Conservation (phyloP, 805 yeast genomes). For the Wickerhamiella slavikovae region DNA sequence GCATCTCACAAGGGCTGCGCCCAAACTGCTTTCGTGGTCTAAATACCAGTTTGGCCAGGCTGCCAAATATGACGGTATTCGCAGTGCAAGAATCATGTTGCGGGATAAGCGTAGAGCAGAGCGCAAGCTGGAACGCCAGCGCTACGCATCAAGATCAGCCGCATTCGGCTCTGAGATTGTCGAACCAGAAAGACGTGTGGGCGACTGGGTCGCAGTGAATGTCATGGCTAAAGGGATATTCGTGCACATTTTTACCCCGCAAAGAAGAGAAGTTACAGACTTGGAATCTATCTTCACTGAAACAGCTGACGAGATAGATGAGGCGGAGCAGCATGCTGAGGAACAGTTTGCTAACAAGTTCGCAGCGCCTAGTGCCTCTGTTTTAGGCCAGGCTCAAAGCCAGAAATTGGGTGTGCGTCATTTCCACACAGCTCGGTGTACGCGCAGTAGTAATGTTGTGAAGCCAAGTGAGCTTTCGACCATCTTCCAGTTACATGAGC, state of each 20-base stretch:
- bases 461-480: too few species aligned
- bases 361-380: not conserved
- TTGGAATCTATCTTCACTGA: conserved; percentile 36
- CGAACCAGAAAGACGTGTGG: conserved; percentile 15
- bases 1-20: conserved; percentile 55
- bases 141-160: not conserved
- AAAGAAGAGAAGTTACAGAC: conserved; percentile 45
- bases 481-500: too few species aligned
- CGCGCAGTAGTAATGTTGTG: too few species aligned
- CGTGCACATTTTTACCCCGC: conserved; percentile 53
- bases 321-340: conserved; percentile 3
- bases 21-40: conserved; percentile 32
- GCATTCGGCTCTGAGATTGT: not conserved
- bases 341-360: not conserved
- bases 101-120: too few species aligned
- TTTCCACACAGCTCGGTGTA: conserved; percentile 1
- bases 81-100: conserved; percentile 10
- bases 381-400: not conserved
- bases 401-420: not conserved
- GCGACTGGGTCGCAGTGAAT: conserved; percentile 73
- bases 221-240: conserved; percentile 39
- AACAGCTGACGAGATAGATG: not conserved
- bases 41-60: conserved; percentile 38
- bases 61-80: conserved; percentile 35
- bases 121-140: too few species aligned